Percentiles rank a stretch among this genome's conserved stretches.
Evolutionary conservation across 495 filamentous ascomycete genomes (phyloP).

Genomic region (Lophiostoma macrostomum): DNA sequence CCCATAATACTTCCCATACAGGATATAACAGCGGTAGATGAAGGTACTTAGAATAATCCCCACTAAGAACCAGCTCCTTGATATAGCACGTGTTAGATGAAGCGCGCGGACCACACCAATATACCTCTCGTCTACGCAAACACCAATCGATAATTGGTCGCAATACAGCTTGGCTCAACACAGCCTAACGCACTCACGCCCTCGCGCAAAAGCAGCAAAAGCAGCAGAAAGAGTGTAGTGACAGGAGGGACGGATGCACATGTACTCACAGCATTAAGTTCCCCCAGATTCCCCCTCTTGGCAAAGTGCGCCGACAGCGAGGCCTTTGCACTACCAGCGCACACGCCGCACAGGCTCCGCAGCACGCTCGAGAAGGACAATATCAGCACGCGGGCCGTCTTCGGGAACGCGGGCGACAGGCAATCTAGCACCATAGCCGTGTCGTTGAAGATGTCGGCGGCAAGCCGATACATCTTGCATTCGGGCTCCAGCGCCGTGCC

Average conservation of each 20-base stretch:
- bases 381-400: constrained; percentile 61
- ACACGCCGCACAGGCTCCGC: constrained; percentile 81
- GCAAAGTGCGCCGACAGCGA: constrained; percentile 92
- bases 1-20: too few species aligned
- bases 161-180: too few species aligned
- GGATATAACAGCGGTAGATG: too few species aligned
- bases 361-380: constrained; percentile 75
- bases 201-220: too few species aligned
- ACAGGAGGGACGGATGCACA: neutral
- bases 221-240: too few species aligned
- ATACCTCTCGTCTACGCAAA: too few species aligned
- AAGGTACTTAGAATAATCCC: too few species aligned
- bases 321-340: constrained; percentile 85
- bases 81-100: too few species aligned
- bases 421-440: constrained; percentile 85
- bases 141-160: too few species aligned
- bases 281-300: constrained; percentile 79
- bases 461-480: constrained; percentile 88
- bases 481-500: constrained; percentile 89
- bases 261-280: constrained; percentile 75
- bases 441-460: constrained; percentile 92
- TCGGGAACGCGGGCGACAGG: constrained; percentile 75
- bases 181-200: too few species aligned
- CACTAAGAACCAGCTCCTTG: too few species aligned
- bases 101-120: too few species aligned